phyloP scores from a whole-genome alignment of 2,329 filamentous ascomycete species.

The Juglanconis oblonga region DNA sequence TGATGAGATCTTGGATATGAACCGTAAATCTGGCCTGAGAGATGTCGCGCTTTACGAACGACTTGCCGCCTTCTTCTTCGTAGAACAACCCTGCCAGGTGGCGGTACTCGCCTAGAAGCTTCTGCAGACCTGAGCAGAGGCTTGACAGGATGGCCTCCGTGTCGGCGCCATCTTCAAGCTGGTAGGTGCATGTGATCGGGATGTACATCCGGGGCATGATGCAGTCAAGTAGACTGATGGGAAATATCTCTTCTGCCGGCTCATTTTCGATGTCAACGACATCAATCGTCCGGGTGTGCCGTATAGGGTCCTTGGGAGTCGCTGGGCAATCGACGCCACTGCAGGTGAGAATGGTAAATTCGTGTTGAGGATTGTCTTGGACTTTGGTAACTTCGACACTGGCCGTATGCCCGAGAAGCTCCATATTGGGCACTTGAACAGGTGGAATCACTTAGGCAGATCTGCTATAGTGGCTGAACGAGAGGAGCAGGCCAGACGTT shows the following conservation, averaged over 20 bases:
- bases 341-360: no score
- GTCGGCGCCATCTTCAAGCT: not conserved
- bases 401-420: no score
- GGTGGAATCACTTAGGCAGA: no score
- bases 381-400: no score
- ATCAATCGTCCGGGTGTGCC: no score
- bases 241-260: not conserved
- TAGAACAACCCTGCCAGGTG: not conserved
- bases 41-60: not conserved
- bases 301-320: no score
- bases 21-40: not conserved
- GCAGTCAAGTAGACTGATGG: slow-evolving; percentile 2
- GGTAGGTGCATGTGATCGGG: slow-evolving; percentile 1
- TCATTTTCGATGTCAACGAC: not conserved
- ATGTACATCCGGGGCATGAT: slow-evolving; percentile 5
- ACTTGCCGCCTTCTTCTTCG: not conserved
- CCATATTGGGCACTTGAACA: no score
- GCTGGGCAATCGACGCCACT: no score
- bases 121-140: not conserved
- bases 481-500: no score
- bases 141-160: not conserved
- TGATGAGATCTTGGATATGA: not conserved
- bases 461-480: no score
- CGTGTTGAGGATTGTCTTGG: no score
- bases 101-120: not conserved